Base-by-base conservation (phyloP, 2,329 filamentous ascomycete species). In the Huntiella omanensis region DNA sequence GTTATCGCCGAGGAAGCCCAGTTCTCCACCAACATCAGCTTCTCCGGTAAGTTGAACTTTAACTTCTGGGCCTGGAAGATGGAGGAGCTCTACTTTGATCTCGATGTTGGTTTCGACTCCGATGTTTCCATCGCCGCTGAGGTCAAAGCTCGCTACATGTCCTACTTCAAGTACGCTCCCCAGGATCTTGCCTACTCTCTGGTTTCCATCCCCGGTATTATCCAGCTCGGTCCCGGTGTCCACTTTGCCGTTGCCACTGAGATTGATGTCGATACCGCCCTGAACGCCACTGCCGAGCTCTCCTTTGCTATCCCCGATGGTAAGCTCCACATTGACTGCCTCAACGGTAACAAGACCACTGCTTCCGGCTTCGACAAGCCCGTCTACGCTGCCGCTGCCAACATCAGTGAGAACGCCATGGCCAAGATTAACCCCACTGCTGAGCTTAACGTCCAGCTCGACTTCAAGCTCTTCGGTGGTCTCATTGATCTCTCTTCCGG, bases 11-110 rank as follows among this genome's bases (percentile, higher is more conserved):
- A 64, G 36, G 52, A 54, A 15, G 62, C 58, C 33, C 51, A 53
- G 40, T 57, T 68, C 45, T 56, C 55, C n/a, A 56, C 60, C 17
- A 56, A 55, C 13, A 55, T 64, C 35, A 61, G 60, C 11, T 60
- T 67, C 39, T 65, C 63, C 1, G 64, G 64, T 33, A 59, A 61
- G 48, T 56, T 67, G n/a, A 55, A 57, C 42, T 66, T 64, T 54
- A 60, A 59, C 50, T 60, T 65, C 50, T 53, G 56, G 40, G 50
- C 50, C n/a, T 54, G 55, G 36, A 53, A 56, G 36, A 52, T 64
- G 4, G 52, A 62, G 38, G 53, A 56, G 19, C 56, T 67, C 4
- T 62, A 60, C 53, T 62, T 68, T 39, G 63, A 67, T 50, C 57
- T 67, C 50, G 62, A 65, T 45, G 57, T 63, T 16, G 52, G 54